A percentile compares a stretch with the other conserved stretches of the same genome.
Evolutionary conservation across 768 basidiomycete genomes (phyloP).

Genomic region (Boletales sp.): DNA sequence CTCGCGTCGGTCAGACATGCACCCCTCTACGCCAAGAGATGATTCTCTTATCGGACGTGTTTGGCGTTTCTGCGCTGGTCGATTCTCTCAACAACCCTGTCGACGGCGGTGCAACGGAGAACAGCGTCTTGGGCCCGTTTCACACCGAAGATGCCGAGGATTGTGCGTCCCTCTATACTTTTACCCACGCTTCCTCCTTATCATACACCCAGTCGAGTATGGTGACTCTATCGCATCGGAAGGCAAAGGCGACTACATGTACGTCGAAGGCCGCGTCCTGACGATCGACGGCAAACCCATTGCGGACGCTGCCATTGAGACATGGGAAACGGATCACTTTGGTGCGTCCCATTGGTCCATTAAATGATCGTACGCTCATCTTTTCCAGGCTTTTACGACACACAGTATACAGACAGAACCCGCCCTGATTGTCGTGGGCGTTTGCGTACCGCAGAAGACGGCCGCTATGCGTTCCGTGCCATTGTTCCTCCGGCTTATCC

Average conservation of each 20-base stretch:
- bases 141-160: constrained; percentile 74
- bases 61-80: constrained; percentile 77
- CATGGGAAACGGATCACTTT: constrained; percentile 76
- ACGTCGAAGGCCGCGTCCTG: constrained; percentile 67
- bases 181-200: neutral
- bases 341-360: constrained; percentile 40
- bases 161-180: constrained; percentile 37
- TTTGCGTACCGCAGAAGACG: constrained; percentile 54
- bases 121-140: constrained; percentile 80
- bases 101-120: constrained; percentile 60
- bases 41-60: constrained; percentile 79
- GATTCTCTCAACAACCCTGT: constrained; percentile 71
- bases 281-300: constrained; percentile 61
- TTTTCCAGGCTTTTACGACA: constrained; percentile 33
- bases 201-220: constrained; percentile 42
- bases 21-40: constrained; percentile 72
- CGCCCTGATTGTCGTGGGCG: constrained; percentile 74
- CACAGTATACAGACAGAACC: constrained; percentile 52
- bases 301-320: constrained; percentile 64
- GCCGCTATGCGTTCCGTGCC: constrained; percentile 66
- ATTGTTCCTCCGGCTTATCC: constrained; percentile 67
- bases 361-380: constrained; percentile 16
- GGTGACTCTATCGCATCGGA: constrained; percentile 84
- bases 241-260: constrained; percentile 83
- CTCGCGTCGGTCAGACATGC: constrained; percentile 68